phyloP scores from a whole-genome alignment of 306 rosid genomes.

The Arachis stenosperma region DNA sequence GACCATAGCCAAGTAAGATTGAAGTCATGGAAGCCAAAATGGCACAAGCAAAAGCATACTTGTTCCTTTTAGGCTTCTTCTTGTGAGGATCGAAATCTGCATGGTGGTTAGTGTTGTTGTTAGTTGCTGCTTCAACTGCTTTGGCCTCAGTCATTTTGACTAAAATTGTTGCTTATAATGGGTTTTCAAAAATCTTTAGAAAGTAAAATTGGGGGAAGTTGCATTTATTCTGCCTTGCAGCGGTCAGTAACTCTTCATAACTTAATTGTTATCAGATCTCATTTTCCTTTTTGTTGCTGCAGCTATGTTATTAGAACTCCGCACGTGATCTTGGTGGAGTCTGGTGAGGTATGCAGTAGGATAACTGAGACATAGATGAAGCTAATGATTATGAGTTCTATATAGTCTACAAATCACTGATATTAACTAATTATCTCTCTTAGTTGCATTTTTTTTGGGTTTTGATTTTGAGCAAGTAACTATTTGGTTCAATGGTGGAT shows the following conservation, averaged over 20 bases:
- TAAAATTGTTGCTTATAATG: neutral
- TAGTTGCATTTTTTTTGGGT: neutral
- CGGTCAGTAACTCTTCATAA: too few species aligned
- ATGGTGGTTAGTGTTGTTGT: slow-evolving; percentile 22
- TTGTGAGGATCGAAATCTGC: slow-evolving; percentile 54
- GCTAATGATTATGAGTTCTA: too few species aligned
- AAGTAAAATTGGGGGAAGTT: too few species aligned
- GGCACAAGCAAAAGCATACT: slow-evolving; percentile 68
- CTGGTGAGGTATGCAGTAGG: slow-evolving; percentile 65
- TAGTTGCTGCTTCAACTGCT: slow-evolving; percentile 43
- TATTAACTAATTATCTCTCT: too few species aligned
- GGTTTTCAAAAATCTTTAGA: too few species aligned
- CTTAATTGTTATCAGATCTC: too few species aligned
- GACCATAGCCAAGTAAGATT: slow-evolving; percentile 82
- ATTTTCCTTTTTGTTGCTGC: too few species aligned
- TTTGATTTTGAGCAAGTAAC: neutral
- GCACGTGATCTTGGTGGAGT: slow-evolving; percentile 67
- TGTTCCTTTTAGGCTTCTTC: slow-evolving; percentile 61
- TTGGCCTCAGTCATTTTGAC: slow-evolving; percentile 40
- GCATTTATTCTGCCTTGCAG: too few species aligned
- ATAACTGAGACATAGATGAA: neutral
- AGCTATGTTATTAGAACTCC: too few species aligned
- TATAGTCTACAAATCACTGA: too few species aligned
- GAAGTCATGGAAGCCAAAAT: slow-evolving; percentile 84
- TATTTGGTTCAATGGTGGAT: neutral